Evolutionary conservation across 73 alveolate genomes (phyloP).

Genomic region (Effrenium voratum): DNA sequence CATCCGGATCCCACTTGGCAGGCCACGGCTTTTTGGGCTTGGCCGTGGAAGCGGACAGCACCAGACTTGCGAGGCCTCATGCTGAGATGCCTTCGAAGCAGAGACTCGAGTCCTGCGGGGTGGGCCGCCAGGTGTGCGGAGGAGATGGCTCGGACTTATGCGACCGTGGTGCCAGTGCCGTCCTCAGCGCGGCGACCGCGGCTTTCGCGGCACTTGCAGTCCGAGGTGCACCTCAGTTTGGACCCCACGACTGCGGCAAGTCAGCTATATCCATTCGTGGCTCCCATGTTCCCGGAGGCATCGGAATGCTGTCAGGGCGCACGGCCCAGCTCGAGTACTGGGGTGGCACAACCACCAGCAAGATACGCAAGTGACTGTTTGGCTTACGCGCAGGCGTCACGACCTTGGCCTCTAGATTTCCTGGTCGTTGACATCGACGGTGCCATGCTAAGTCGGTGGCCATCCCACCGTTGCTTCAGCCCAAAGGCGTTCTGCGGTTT

Average conservation of each 20-base stretch:
- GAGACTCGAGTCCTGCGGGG: background rate
- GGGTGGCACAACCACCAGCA: too few species aligned
- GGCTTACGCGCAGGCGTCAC: background rate
- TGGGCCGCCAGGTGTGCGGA: slow-evolving; percentile 1
- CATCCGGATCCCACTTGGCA: background rate
- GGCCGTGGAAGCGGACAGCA: slow-evolving; percentile 56
- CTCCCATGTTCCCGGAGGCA: slow-evolving; percentile 42
- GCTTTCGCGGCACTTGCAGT: background rate
- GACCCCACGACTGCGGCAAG: slow-evolving; percentile 41
- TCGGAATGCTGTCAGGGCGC: too few species aligned
- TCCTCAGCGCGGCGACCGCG: background rate
- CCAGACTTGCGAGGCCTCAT: slow-evolving; percentile 41
- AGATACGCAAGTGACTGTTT: background rate
- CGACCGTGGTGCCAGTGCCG: slow-evolving; percentile 52
- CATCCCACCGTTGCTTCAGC: background rate
- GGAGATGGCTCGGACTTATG: slow-evolving; percentile 21
- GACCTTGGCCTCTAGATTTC: slow-evolving; percentile 72
- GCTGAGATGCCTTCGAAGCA: background rate
- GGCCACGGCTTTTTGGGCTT: slow-evolving; percentile 54
- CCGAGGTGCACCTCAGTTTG: slow-evolving; percentile 40
- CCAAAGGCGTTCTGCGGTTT: background rate
- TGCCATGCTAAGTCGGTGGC: background rate
- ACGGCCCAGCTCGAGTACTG: too few species aligned
- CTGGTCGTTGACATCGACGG: slow-evolving; percentile 84
- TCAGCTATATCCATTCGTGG: slow-evolving; percentile 25